Evolutionary conservation across 2,329 filamentous ascomycete genomes (phyloP).

Genomic region (Diaporthe aspalathi): DNA sequence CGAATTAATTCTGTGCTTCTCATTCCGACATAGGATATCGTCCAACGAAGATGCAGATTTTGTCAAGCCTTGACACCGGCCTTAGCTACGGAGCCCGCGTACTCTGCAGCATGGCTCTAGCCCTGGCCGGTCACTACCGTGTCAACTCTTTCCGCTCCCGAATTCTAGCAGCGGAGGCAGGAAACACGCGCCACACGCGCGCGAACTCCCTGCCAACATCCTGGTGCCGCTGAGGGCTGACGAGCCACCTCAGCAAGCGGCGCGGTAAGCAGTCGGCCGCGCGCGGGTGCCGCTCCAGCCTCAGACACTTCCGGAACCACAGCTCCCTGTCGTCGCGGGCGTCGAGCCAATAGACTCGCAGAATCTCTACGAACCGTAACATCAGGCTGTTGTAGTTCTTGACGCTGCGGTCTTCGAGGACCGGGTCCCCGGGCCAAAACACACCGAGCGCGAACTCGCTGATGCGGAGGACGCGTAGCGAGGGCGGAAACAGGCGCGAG

Average conservation of each 20-base stretch:
- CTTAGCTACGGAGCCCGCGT: not conserved
- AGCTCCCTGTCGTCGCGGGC: slow-evolving; percentile 3
- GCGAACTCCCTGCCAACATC: slow-evolving; percentile 1
- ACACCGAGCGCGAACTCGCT: slow-evolving; percentile 2
- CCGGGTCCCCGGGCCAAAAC: not conserved
- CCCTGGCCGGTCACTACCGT: not conserved
- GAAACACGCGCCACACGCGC: not conserved
- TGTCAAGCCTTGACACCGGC: too few species aligned
- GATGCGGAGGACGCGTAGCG: slow-evolving; percentile 10
- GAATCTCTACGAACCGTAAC: not conserved
- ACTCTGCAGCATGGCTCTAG: not conserved
- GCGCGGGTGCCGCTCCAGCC: slow-evolving; percentile 14
- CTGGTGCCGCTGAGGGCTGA: not conserved
- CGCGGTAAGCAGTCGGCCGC: not conserved
- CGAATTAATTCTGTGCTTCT: too few species aligned
- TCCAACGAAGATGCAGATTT: too few species aligned
- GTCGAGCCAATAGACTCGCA: slow-evolving; percentile 15
- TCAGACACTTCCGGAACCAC: slow-evolving; percentile 1
- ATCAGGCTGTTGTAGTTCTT: not conserved
- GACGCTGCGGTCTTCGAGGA: not conserved
- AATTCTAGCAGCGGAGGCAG: not conserved
- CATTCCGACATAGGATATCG: too few species aligned
- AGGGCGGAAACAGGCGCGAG: not conserved
- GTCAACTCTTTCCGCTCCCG: not conserved
- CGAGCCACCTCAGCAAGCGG: slow-evolving; percentile 1